phyloP scores from a whole-genome alignment of 345 rosid species.

The Hibiscus syriacus region DNA sequence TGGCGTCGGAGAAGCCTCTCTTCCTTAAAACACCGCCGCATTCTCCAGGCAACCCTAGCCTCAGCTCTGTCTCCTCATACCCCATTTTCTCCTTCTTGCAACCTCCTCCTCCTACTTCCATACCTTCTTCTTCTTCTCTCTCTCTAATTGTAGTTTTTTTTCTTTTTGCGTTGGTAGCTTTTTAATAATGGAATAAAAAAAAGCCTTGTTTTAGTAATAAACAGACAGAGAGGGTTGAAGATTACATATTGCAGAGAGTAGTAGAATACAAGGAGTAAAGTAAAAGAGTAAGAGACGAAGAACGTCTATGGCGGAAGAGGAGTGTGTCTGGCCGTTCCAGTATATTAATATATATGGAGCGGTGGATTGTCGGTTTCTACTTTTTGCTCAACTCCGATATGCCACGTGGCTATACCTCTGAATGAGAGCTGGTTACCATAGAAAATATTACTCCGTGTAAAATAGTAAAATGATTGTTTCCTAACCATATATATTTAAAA shows the following conservation, averaged over 20 bases:
- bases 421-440: too few species aligned
- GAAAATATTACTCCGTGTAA: background rate
- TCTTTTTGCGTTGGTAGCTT: background rate
- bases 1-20: slow-evolving; percentile 62
- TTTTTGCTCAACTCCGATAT: background rate
- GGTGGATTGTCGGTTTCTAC: slow-evolving; percentile 7
- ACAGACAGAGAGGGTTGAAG: background rate
- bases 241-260: background rate
- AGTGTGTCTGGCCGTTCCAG: slow-evolving; percentile 11
- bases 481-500: too few species aligned
- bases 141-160: background rate
- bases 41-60: slow-evolving; percentile 64
- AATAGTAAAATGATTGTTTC: too few species aligned
- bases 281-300: background rate
- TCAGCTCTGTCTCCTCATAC: slow-evolving; percentile 65
- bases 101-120: slow-evolving; percentile 23
- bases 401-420: slow-evolving; percentile 14
- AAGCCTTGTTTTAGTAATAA: background rate
- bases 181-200: background rate
- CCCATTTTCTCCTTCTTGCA: slow-evolving; percentile 29
- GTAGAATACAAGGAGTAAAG: background rate
- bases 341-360: slow-evolving; percentile 20
- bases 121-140: background rate
- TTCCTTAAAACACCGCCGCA: slow-evolving; percentile 44
- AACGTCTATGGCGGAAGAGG: slow-evolving; percentile 9